Conservation (phyloP, 2,329 filamentous ascomycete genomes). For the Didymella pomorum region DNA sequence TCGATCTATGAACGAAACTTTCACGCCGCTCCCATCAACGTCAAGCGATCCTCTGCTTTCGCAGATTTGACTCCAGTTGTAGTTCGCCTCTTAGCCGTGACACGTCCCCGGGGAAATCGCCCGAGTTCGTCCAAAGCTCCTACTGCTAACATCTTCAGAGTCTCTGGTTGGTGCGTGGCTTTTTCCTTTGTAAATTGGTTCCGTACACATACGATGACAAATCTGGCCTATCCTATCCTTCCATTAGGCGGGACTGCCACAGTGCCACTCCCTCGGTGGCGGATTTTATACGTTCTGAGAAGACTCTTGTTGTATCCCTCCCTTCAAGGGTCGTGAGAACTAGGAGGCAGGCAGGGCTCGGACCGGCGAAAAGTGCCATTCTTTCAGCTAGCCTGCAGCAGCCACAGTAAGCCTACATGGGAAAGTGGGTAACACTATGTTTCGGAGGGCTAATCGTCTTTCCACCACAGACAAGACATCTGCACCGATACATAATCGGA, state of each 20-base stretch:
- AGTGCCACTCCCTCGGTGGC: background rate
- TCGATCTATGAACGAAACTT: background rate
- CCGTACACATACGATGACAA: constrained; percentile 12
- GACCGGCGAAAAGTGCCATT: constrained; percentile 1
- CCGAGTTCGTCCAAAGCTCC: constrained; percentile 1
- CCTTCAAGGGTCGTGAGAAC: background rate
- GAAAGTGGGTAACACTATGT: background rate
- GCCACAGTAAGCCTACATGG: constrained; percentile 14
- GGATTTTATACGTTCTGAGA: background rate
- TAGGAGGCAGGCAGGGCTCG: constrained; percentile 5
- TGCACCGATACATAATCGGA: background rate
- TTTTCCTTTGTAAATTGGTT: background rate
- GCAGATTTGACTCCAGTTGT: background rate
- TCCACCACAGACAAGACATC: background rate
- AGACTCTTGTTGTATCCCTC: constrained; percentile 7
- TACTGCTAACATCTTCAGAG: background rate
- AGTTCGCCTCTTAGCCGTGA: background rate
- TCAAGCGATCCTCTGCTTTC: background rate
- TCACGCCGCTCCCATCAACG: background rate
- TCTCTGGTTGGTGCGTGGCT: constrained; percentile 2
- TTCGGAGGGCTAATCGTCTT: constrained; percentile 1
- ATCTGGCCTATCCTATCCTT: background rate
- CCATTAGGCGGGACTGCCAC: background rate
- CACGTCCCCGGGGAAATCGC: background rate
- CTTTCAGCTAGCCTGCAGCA: constrained; percentile 8